phyloP scores from a whole-genome alignment of 768 basidiomycete species.

The Boletus speciosus region DNA sequence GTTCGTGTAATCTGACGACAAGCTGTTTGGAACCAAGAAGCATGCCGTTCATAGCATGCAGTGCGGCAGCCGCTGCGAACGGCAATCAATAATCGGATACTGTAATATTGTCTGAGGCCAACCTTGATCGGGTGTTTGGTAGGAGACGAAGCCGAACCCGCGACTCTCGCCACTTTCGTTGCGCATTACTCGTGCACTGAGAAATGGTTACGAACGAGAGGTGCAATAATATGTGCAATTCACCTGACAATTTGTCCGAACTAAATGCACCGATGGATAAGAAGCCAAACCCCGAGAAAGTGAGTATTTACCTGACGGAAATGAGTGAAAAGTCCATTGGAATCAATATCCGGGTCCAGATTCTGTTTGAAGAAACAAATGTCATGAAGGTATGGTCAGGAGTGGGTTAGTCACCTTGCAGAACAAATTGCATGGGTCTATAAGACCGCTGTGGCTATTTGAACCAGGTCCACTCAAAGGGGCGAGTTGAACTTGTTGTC shows the following conservation, averaged over 20 bases:
- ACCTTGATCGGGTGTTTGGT: conserved; percentile 82
- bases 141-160: conserved; percentile 91
- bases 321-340: conserved; percentile 77
- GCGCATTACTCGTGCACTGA: conserved; percentile 90
- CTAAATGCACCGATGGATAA: conserved; percentile 36
- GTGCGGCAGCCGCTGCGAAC: conserved; percentile 59
- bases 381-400: not conserved
- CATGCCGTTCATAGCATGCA: conserved; percentile 79
- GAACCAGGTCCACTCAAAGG: conserved; percentile 74
- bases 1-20: conserved; percentile 86
- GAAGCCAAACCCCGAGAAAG: conserved; percentile 6
- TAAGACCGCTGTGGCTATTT: conserved; percentile 78
- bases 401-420: conserved; percentile 58
- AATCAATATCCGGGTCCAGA: conserved; percentile 80
- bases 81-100: not conserved
- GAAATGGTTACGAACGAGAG: not conserved
- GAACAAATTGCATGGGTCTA: conserved; percentile 88
- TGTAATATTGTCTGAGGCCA: not conserved
- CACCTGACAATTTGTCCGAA: conserved; percentile 90
- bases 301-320: conserved; percentile 61
- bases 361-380: conserved; percentile 48
- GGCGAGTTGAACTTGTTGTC: conserved; percentile 85
- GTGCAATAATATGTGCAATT: conserved; percentile 2
- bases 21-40: conserved; percentile 72
- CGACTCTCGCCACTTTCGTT: conserved; percentile 78